phyloP scores from a whole-genome alignment of 1,284 basidiomycete genomes.

The Pseudomicrostroma phylloplanum region DNA sequence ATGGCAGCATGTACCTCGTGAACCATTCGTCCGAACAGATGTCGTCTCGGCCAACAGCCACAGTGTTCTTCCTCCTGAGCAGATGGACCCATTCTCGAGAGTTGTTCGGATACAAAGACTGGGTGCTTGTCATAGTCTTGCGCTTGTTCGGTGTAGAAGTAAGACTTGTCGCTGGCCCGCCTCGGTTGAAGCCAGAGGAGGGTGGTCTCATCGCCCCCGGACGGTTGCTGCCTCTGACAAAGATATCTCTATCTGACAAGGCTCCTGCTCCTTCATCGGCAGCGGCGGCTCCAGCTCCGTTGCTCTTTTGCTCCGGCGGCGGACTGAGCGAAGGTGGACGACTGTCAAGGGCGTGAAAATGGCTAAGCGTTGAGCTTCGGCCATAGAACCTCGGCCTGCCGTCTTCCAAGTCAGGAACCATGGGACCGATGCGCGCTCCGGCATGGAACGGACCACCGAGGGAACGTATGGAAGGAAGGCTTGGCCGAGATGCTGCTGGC shows the following conservation, averaged over 20 bases:
- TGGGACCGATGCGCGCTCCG: slow-evolving; percentile 2
- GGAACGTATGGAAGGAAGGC: not conserved
- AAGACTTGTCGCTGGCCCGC: not conserved
- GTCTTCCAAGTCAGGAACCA: slow-evolving; percentile 39
- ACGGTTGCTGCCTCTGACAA: too few species aligned
- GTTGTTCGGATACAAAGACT: slow-evolving; percentile 32
- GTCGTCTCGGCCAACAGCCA: slow-evolving; percentile 40
- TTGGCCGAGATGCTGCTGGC: not conserved
- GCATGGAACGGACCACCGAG: not conserved
- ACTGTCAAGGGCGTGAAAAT: slow-evolving; percentile 28
- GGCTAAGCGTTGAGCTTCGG: slow-evolving; percentile 27
- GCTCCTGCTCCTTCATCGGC: not conserved
- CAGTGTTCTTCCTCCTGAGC: slow-evolving; percentile 35
- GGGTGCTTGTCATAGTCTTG: slow-evolving; percentile 11
- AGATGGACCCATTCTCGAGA: slow-evolving; percentile 39
- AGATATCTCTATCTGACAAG: too few species aligned
- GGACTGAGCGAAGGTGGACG: slow-evolving; percentile 19
- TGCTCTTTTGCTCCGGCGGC: slow-evolving; percentile 19
- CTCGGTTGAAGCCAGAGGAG: not conserved
- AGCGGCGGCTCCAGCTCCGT: not conserved
- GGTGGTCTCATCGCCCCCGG: too few species aligned
- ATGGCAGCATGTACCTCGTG: slow-evolving; percentile 32
- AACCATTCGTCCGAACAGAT: slow-evolving; percentile 31
- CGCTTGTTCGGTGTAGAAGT: not conserved
- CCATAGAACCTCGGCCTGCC: slow-evolving; percentile 37